phyloP scores from a whole-genome alignment of 2,329 filamentous ascomycete genomes.

The Aspergillus pseudoglaucus region DNA sequence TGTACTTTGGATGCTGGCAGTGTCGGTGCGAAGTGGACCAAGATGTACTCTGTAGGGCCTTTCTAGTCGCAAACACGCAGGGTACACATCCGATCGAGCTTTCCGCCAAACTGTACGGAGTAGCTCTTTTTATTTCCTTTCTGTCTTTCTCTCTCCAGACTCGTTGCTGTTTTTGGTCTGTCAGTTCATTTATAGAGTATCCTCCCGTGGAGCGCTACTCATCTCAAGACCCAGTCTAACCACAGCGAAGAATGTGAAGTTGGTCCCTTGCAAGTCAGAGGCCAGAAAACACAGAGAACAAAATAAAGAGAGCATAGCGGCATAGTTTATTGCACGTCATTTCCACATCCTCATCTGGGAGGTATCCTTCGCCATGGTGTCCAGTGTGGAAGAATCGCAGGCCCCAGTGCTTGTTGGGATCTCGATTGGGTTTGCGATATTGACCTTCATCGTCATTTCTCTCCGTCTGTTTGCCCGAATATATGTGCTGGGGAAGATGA shows the following conservation, averaged over 20 bases:
- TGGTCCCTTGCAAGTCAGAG: not conserved
- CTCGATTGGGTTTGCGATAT: conserved; percentile 31
- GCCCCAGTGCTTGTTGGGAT: conserved; percentile 30
- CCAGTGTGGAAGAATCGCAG: conserved; percentile 20
- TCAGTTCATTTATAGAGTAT: not conserved
- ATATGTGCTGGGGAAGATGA: conserved; percentile 29
- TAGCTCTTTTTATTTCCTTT: not conserved
- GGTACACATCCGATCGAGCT: not conserved
- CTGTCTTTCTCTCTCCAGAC: not conserved
- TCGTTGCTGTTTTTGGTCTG: not conserved
- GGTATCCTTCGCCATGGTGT: conserved; percentile 7
- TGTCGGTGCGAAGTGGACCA: not conserved
- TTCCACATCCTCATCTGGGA: not conserved
- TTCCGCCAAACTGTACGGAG: not conserved
- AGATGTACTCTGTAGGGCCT: not conserved
- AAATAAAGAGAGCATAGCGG: not conserved
- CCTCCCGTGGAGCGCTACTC: not conserved
- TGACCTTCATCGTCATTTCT: conserved; percentile 32
- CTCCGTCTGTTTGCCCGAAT: conserved; percentile 36
- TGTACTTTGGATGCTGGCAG: too few relatives aligned
- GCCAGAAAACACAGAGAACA: too few relatives aligned
- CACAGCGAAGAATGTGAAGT: not conserved
- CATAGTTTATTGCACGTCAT: not conserved
- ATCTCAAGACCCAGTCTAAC: not conserved
- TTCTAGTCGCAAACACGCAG: not conserved